Evolutionary conservation across 192 early-diverging fungal species (phyloP).

Genomic region (Coemansia sp.): DNA sequence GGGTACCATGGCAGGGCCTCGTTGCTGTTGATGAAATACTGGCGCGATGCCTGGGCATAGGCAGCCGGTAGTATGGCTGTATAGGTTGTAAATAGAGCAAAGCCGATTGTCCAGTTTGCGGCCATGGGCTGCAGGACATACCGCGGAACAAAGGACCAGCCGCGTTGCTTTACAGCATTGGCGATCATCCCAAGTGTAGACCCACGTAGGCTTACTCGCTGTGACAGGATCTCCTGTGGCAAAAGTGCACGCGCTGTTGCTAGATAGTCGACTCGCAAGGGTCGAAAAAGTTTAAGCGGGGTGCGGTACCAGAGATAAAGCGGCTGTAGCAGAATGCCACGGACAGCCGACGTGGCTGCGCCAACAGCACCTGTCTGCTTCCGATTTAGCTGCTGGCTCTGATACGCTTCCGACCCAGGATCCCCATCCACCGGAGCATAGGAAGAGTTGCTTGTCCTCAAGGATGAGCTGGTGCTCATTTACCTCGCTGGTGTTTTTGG

Average conservation of each 20-base stretch:
- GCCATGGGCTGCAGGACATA: slow-evolving; percentile 73
- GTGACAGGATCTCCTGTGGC: slow-evolving; percentile 54
- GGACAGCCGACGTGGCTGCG: slow-evolving; percentile 49
- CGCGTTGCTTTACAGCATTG: slow-evolving; percentile 66
- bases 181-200: slow-evolving; percentile 73
- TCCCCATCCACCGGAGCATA: not conserved
- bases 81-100: slow-evolving; percentile 77
- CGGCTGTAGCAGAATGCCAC: slow-evolving; percentile 48
- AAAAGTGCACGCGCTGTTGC: slow-evolving; percentile 74
- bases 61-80: slow-evolving; percentile 36
- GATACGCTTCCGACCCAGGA: not conserved
- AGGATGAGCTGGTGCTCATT: slow-evolving; percentile 38
- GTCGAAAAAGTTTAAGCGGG: slow-evolving; percentile 67
- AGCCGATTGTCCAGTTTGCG: slow-evolving; percentile 73
- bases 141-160: slow-evolving; percentile 67
- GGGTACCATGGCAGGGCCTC: slow-evolving; percentile 40
- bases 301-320: slow-evolving; percentile 58
- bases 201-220: slow-evolving; percentile 57
- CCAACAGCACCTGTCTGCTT: slow-evolving; percentile 55
- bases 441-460: slow-evolving; percentile 16
- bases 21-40: slow-evolving; percentile 38
- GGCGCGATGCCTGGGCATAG: slow-evolving; percentile 38
- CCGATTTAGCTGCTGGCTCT: slow-evolving; percentile 25
- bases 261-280: slow-evolving; percentile 75
- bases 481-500: not conserved